Conservation (phyloP, 2,329 filamentous ascomycete genomes). For the Botryotinia narcissicola region DNA sequence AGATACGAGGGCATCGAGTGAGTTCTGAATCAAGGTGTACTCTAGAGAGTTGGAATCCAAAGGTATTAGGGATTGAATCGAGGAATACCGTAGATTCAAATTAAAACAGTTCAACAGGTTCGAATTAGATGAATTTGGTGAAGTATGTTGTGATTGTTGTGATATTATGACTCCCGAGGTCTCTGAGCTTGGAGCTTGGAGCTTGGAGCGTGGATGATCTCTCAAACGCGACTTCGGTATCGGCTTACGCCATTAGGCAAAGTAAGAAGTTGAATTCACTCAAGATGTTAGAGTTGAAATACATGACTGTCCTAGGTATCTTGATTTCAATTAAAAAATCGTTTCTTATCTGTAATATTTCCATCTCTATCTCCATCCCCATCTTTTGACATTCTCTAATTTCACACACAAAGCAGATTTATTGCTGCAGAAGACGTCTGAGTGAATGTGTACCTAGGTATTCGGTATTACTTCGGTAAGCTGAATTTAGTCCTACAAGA, state of each 20-base stretch:
- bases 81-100: not conserved
- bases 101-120: not conserved
- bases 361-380: not conserved
- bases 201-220: constrained; percentile 4
- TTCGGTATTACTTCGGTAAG: not conserved
- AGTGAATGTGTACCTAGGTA: not conserved
- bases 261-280: not conserved
- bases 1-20: constrained; percentile 1
- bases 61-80: not conserved
- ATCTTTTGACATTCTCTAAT: not conserved
- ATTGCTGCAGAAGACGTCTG: not conserved
- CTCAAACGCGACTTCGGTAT: constrained; percentile 7
- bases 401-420: not conserved
- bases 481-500: not conserved
- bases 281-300: not conserved
- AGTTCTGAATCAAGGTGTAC: not conserved
- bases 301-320: not conserved
- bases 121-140: not conserved
- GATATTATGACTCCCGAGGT: not conserved
- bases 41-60: not conserved
- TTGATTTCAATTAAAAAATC: not conserved
- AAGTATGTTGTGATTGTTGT: not conserved
- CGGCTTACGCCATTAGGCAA: constrained; percentile 13
- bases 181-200: not conserved
- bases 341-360: not conserved